Percentiles rank a stretch among this genome's conserved stretches.
Conservation (phyloP, 2,329 filamentous ascomycete species). For the Waltergamsia citrina region DNA sequence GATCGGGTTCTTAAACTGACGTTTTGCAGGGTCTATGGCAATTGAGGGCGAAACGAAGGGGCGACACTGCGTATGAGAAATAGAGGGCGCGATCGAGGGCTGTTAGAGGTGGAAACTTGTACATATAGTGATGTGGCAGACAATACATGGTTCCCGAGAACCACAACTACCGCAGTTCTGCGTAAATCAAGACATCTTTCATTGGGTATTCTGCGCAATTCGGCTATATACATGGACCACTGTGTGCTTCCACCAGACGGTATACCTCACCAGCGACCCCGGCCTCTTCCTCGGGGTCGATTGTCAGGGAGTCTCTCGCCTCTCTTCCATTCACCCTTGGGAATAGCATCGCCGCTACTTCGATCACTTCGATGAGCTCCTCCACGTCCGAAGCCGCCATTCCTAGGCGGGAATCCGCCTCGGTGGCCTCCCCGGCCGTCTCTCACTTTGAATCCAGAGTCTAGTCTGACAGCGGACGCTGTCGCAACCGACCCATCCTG, state of each 20-base stretch:
- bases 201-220: no score
- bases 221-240: no score
- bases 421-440: slow-evolving; percentile 13
- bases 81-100: slow-evolving; percentile 28
- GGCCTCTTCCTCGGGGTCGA: slow-evolving; percentile 21
- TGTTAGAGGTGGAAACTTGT: slow-evolving; percentile 17
- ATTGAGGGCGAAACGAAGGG: slow-evolving; percentile 77
- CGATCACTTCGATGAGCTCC: slow-evolving; percentile 24
- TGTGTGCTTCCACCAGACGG: no score
- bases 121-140: slow-evolving; percentile 25
- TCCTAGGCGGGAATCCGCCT: slow-evolving; percentile 14
- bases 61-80: slow-evolving; percentile 75
- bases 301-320: slow-evolving; percentile 53
- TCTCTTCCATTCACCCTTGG: slow-evolving; percentile 56
- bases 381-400: slow-evolving; percentile 20
- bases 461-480: slow-evolving; percentile 27
- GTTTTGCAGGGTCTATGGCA: slow-evolving; percentile 69
- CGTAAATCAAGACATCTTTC: no score
- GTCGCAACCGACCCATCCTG: slow-evolving; percentile 66
- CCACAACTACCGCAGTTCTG: neutral
- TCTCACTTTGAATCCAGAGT: slow-evolving; percentile 9
- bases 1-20: neutral
- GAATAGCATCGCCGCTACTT: slow-evolving; percentile 28
- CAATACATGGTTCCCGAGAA: slow-evolving; percentile 14
- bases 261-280: slow-evolving; percentile 16